Base-by-base conservation (phyloP, 148 eudicot genomes). In the Cornus suecica region DNA sequence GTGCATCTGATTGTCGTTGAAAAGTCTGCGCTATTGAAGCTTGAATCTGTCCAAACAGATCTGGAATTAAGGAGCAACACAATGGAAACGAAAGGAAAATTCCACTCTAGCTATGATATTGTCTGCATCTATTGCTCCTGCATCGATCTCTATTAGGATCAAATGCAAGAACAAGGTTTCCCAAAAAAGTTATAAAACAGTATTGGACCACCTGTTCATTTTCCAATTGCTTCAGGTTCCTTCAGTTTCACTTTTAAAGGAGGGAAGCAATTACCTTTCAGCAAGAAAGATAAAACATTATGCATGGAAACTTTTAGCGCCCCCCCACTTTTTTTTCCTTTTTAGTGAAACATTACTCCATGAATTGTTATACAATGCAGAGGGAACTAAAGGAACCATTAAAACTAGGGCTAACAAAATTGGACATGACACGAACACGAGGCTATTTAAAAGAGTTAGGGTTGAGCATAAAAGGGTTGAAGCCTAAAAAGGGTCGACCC, bases 1-100 rank as follows among this genome's bases (percentile, higher is more conserved):
- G 79, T 77, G 94, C 97, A 78, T 92, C 97, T 54, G 90, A 76
- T 76, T 92, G 97, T 32, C 94, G 84, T 23, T 80, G 86, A 27
- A 77, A 70, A 52, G 94, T 92, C 82, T 90, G 85, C 10, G 92
- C 90, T 79, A 92, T 90, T 60, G 89, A 81, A 74, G 82, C 92
- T 86, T 92, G 97, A 62, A 92, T 92, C 97, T 92, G 87, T 70
- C 66, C 70, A 78, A 31, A 28, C 20, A 48, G 10, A 28, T 32
- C 28, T 7, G 18, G 72, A 63, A 65, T 82, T 31, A 72, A 24
- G 74, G 52, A 28, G 20, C 41, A 73, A 23, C 34, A 45, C 63
- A 75, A 63, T 42, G 52, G 23, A 75, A 31, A 41, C 1, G 76
- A 66, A 65, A 31, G 24, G 8, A 18, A 1, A 58, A 22, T 5